phyloP scores from a whole-genome alignment of 768 basidiomycete genomes.

The Boletales sp. region DNA sequence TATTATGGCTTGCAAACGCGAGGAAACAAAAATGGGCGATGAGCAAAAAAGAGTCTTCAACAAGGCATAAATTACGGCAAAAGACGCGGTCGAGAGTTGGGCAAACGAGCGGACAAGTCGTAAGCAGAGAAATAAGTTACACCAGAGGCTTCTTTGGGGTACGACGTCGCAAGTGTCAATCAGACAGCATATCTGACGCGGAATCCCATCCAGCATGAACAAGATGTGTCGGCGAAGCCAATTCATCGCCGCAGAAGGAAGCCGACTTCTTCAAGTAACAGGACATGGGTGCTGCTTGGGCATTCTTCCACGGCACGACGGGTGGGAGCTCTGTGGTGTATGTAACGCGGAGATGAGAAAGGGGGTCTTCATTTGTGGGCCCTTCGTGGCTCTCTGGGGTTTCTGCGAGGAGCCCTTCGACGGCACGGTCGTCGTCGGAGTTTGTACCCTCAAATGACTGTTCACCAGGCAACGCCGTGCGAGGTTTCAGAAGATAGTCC shows the following conservation, averaged over 20 bases:
- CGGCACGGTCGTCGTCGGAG: slow-evolving; percentile 35
- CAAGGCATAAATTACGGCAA: slow-evolving; percentile 26
- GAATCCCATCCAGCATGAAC: slow-evolving; percentile 59
- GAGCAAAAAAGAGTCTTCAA: slow-evolving; percentile 3
- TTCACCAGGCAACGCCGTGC: slow-evolving; percentile 26
- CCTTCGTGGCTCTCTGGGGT: slow-evolving; percentile 28
- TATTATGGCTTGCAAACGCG: slow-evolving; percentile 6
- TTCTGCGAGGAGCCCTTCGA: slow-evolving; percentile 33
- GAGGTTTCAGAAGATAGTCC: slow-evolving; percentile 23
- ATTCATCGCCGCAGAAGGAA: slow-evolving; percentile 36
- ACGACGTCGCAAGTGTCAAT: slow-evolving; percentile 21
- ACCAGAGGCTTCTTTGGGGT: slow-evolving; percentile 4
- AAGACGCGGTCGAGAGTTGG: slow-evolving; percentile 14
- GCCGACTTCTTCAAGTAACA: slow-evolving; percentile 38
- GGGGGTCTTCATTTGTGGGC: slow-evolving; percentile 28
- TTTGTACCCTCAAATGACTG: slow-evolving; percentile 32
- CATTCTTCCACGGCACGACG: slow-evolving; percentile 34
- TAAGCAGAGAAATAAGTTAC: slow-evolving; percentile 24
- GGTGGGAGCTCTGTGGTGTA: slow-evolving; percentile 32
- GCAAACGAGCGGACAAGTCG: slow-evolving; percentile 17
- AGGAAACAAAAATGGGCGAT: neutral
- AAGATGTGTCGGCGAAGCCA: slow-evolving; percentile 46
- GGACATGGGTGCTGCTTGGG: slow-evolving; percentile 32
- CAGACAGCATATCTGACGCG: slow-evolving; percentile 39
- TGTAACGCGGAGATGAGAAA: slow-evolving; percentile 37